Conservation (phyloP, 257 asterid species). For the Lycium barbarum region DNA sequence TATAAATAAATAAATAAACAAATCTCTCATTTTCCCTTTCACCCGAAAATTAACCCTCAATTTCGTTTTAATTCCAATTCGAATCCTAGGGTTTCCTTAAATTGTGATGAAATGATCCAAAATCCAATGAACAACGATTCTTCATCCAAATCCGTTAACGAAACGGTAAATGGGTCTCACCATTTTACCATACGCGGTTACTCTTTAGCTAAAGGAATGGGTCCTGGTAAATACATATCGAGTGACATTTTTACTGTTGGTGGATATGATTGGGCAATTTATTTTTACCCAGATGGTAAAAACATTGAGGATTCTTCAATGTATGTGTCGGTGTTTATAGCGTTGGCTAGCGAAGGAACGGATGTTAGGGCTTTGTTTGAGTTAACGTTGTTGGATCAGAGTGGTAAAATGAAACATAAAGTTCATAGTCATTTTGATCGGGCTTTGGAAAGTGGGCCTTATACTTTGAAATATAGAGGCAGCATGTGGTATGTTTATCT, state of each 20-base stretch:
- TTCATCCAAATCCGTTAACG: constrained; percentile 73
- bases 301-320: constrained; percentile 73
- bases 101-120: constrained; percentile 16
- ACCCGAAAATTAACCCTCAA: neutral
- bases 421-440: constrained; percentile 93
- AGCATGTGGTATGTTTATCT: constrained; percentile 81
- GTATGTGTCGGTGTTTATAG: constrained; percentile 82
- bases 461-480: constrained; percentile 79
- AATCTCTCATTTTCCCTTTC: neutral
- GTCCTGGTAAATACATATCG: constrained; percentile 72
- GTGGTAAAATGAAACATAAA: constrained; percentile 86
- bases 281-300: constrained; percentile 88
- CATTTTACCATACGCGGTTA: constrained; percentile 79
- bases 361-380: constrained; percentile 90
- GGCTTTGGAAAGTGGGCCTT: constrained; percentile 88
- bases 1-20: no score
- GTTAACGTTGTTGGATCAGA: constrained; percentile 81
- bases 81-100: neutral
- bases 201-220: constrained; percentile 91
- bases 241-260: constrained; percentile 81
- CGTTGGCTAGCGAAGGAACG: constrained; percentile 84
- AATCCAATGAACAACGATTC: constrained; percentile 35
- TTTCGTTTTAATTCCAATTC: no score
- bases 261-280: constrained; percentile 87
- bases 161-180: constrained; percentile 90